These are phyloP conservation scores for Bidens hawaiensis DNA, from an alignment of 140 eudicot genomes.

Conservation along the genomic window DNA sequence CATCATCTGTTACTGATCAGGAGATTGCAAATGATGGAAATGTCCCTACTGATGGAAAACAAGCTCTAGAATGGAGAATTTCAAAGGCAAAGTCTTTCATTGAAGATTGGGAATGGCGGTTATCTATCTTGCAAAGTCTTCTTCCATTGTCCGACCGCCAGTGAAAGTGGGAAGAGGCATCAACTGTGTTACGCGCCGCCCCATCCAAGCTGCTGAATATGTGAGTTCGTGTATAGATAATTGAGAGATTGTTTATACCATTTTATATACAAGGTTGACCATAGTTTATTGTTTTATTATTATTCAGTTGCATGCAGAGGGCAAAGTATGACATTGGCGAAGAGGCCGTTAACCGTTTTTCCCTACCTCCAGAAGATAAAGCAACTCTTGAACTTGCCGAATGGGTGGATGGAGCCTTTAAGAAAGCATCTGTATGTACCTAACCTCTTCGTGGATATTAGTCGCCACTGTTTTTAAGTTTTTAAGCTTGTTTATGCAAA, in stretches of 20 bases:
- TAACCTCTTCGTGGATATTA: constrained; percentile 23
- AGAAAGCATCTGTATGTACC: constrained; percentile 79
- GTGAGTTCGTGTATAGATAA: constrained; percentile 40
- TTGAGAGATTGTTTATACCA: not conserved
- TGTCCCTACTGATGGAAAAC: constrained; percentile 50
- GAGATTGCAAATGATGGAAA: constrained; percentile 43
- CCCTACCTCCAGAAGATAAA: constrained; percentile 92
- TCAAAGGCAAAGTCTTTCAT: constrained; percentile 66
- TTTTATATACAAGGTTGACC: constrained; percentile 9
- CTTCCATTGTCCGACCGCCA: constrained; percentile 90
- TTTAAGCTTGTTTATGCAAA: not conserved
- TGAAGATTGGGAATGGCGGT: constrained; percentile 99
- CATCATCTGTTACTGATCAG: constrained; percentile 52
- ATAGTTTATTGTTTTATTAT: constrained; percentile 12
- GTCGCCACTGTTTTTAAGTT: not conserved
- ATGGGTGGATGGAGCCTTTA: constrained; percentile 97
- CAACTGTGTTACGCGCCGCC: constrained; percentile 95
- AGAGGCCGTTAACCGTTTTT: constrained; percentile 93
- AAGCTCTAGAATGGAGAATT: constrained; percentile 90
- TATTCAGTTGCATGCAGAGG: constrained; percentile 91
- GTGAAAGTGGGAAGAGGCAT: constrained; percentile 98
- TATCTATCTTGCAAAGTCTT: constrained; percentile 86
- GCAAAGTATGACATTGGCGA: constrained; percentile 94
- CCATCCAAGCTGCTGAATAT: constrained; percentile 93
- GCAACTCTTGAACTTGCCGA: constrained; percentile 92